phyloP scores from a whole-genome alignment of 148 eudicot genomes.

The Heliamphora exappendiculata region DNA sequence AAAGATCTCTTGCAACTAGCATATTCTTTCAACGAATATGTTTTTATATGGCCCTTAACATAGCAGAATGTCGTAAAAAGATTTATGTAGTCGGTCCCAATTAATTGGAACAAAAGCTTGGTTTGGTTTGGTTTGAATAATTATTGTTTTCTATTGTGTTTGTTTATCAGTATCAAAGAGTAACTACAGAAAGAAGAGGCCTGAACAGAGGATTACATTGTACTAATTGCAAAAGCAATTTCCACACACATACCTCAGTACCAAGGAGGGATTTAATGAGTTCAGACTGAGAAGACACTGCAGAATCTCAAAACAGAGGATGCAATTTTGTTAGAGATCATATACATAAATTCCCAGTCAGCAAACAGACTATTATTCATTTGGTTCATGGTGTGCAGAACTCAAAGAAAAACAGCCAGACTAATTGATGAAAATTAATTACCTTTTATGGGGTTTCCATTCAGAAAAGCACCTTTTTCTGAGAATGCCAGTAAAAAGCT shows the following conservation, averaged over 20 bases:
- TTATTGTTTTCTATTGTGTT: no score
- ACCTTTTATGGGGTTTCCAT: slow-evolving; percentile 88
- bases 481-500: slow-evolving; percentile 75
- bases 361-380: neutral
- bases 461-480: slow-evolving; percentile 90
- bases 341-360: no score
- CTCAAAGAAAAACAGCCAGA: neutral
- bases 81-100: no score
- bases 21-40: no score
- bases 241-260: slow-evolving; percentile 49
- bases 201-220: neutral
- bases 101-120: no score
- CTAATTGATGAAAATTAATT: neutral
- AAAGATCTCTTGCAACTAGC: no score
- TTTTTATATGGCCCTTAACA: no score
- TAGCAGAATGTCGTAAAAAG: no score
- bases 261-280: slow-evolving; percentile 77
- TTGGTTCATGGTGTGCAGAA: neutral
- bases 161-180: no score
- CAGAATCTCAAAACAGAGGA: slow-evolving; percentile 24
- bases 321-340: neutral
- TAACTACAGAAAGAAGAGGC: neutral
- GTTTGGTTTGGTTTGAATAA: no score
- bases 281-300: slow-evolving; percentile 77
- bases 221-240: neutral